Conservation (phyloP, 2,329 filamentous ascomycete species). For the Trichoderma afroharzianum region DNA sequence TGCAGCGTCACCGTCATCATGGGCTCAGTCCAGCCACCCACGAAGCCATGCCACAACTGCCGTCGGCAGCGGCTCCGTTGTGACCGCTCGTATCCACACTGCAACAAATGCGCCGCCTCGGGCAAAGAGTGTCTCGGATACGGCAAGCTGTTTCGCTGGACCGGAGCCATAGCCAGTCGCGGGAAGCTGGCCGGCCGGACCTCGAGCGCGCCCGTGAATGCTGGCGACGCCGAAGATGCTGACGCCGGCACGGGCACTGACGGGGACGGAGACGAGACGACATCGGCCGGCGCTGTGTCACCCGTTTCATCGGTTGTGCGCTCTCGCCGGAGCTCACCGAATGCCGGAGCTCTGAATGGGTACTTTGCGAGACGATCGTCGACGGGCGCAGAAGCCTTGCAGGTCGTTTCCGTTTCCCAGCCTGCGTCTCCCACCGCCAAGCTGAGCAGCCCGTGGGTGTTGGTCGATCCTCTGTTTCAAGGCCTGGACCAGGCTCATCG, state of each 20-base stretch:
- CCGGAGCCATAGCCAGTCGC: slow-evolving; percentile 42
- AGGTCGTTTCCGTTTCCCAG: slow-evolving; percentile 26
- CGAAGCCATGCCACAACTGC: slow-evolving; percentile 51
- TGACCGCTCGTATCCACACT: slow-evolving; percentile 49
- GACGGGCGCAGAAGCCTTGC: slow-evolving; percentile 20
- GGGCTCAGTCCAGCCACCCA: slow-evolving; percentile 27
- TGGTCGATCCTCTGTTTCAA: slow-evolving; percentile 48
- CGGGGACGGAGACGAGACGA: not conserved
- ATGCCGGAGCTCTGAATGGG: not conserved
- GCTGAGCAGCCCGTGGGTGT: slow-evolving; percentile 32
- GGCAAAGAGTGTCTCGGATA: slow-evolving; percentile 53
- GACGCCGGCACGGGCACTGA: slow-evolving; percentile 3
- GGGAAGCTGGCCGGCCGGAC: slow-evolving; percentile 41
- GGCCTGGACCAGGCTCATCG: slow-evolving; percentile 47
- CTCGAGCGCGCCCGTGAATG: slow-evolving; percentile 22
- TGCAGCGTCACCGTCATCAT: slow-evolving; percentile 20
- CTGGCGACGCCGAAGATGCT: not conserved
- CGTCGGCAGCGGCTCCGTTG: slow-evolving; percentile 51
- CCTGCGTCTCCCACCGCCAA: slow-evolving; percentile 20
- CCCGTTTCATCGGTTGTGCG: not conserved
- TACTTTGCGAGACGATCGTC: not conserved
- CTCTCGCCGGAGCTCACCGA: not conserved
- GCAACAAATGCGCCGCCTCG: slow-evolving; percentile 47
- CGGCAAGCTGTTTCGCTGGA: slow-evolving; percentile 51
- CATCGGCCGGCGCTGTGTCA: slow-evolving; percentile 16